These are phyloP conservation scores for Ormosia semicastrata DNA, from an alignment of 306 rosid genomes.

Conservation along the genomic window DNA sequence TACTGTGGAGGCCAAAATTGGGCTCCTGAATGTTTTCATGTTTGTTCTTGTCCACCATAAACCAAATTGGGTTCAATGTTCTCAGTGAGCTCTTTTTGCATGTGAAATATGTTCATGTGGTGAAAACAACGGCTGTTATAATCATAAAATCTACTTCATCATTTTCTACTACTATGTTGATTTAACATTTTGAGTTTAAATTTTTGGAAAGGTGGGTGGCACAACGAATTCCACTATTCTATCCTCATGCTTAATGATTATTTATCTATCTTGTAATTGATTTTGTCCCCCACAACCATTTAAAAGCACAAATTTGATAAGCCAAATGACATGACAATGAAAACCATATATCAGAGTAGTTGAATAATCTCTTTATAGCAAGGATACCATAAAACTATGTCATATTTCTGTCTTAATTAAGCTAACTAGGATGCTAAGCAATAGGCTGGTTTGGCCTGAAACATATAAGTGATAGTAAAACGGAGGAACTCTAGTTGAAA, in stretches of 20 bases:
- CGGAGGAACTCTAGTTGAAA: background rate
- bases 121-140: constrained; percentile 30
- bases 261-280: constrained; percentile 39
- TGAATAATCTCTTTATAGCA: constrained; percentile 13
- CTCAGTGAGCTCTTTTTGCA: constrained; percentile 4
- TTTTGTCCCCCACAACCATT: constrained; percentile 53
- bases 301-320: constrained; percentile 42
- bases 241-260: constrained; percentile 62
- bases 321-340: constrained; percentile 42
- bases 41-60: background rate
- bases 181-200: background rate
- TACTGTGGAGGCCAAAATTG: background rate
- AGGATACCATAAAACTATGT: background rate
- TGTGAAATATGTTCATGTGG: constrained; percentile 25
- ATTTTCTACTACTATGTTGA: constrained; percentile 9
- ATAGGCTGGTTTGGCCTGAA: background rate
- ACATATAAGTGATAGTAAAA: background rate
- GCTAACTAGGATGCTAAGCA: background rate
- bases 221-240: constrained; percentile 30
- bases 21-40: background rate
- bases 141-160: constrained; percentile 17
- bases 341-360: constrained; percentile 11
- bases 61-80: constrained; percentile 12
- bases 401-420: background rate
- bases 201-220: constrained; percentile 20